These are phyloP conservation scores for Heracleum sosnowskyi DNA, from an alignment of 129 eudicot species.

Conservation along the genomic window DNA sequence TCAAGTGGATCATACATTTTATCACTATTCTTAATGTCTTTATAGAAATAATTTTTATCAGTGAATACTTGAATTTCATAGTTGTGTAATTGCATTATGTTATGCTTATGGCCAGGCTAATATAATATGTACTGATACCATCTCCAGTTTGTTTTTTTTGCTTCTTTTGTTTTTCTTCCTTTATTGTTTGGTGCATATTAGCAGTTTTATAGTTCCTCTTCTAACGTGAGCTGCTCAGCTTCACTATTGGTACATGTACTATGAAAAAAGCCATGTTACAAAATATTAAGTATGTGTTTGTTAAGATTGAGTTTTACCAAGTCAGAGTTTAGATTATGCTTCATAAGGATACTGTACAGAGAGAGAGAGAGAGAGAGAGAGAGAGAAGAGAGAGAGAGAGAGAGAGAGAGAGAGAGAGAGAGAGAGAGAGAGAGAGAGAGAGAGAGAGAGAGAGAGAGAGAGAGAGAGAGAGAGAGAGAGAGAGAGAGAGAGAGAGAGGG, in stretches of 20 bases:
- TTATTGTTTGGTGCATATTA: constrained; percentile 4
- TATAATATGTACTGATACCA: too few species aligned
- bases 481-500: too few species aligned
- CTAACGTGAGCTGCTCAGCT: constrained; percentile 10
- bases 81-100: background rate
- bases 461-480: too few species aligned
- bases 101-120: background rate
- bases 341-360: too few species aligned
- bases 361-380: too few species aligned
- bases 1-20: background rate
- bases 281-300: background rate
- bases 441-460: too few species aligned
- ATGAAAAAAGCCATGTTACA: background rate
- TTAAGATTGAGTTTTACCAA: constrained; percentile 27
- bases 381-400: too few species aligned
- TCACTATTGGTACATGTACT: background rate
- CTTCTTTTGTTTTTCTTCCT: background rate
- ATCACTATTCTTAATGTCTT: background rate
- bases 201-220: constrained; percentile 5
- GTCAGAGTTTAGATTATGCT: constrained; percentile 15
- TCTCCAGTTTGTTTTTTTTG: background rate
- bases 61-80: background rate
- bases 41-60: background rate
- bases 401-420: too few species aligned
- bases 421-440: too few species aligned